Evolutionary conservation across 2,329 filamentous ascomycete species (phyloP), one percentile per base, ranked within the genome.

Genomic region (Aspergillus proliferans): DNA sequence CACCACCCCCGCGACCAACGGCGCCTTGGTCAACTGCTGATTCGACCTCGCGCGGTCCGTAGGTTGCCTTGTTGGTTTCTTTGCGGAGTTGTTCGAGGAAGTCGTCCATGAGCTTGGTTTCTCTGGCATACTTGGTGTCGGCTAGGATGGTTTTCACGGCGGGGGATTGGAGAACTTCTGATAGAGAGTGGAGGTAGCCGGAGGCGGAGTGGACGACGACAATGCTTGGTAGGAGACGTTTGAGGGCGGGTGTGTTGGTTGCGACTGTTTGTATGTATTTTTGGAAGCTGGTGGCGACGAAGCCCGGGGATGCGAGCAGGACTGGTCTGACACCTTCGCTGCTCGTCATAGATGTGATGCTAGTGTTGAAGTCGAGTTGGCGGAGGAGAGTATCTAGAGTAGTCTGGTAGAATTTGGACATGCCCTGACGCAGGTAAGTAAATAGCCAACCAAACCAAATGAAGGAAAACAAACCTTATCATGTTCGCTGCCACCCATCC

Each of bases 61-160:
- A 98, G 79, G 91, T 95, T 2, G 91, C 92, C 49, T 87, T 82
- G 2, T 88, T 87, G 56, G 96, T 91, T 54, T 97, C 91, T 51
- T 82, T 82, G 46, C 91, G 84, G 51, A 98, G 75, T 52, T 88
- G 76, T 0, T 84, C 80, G 59, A 87, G 83, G 64, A 97, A 90
- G 41, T 84, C 81, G 60, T 97, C 90, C 83, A 98, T 90, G 52
- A 88, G 76, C 34, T 78, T 80, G 1, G 89, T 89, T 69, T 96
- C 91, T 52, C 84, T 82, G 2, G 88, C 85, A 65, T 93, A 96
- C 62, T 92, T 93, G 55, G 90, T 93, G 65, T 96, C 84, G 52
- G 85, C 84, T 61, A 97, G 82, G 55, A 86, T 85, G 1, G 80
- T 78, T 45, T 86, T 78, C 7, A 96, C 88, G 48, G 89, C 85